Evolutionary conservation across 2,329 filamentous ascomycete genomes (phyloP), one percentile per base, ranked within the genome.

Genomic region (Aspergillus fructus): DNA sequence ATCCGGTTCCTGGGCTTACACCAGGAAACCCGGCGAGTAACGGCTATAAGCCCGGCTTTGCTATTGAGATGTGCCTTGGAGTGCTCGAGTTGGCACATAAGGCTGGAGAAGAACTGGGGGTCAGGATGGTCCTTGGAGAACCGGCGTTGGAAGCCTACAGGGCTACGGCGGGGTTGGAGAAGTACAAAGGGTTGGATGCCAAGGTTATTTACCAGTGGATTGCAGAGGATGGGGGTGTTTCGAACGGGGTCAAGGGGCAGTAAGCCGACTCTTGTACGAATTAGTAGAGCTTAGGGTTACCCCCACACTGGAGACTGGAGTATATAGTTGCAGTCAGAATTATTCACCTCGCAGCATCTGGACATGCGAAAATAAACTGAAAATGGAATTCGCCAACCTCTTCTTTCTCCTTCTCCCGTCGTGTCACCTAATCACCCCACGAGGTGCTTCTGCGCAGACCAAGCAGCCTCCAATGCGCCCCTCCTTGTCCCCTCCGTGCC

Each of bases 251-350:
- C 17, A 19, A 19, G 1, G 17, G 17, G 17, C 17, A 19, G 17
- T 19, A 19, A 19, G 17, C 17, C 17, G 17, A 19, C 17, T 19
- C 17, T 19, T 19, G 17, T 19, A 19, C 17, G 17, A 19, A 13
- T 41, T 41, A 41, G 39, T 13, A 19, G 17, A 19, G 17, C 17
- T 19, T 15, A 13, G 17, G 8, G 13, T 7, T 7, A 24, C 24
- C 39, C 52, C 37, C 17, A 77, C 50, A 78, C 73, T 19, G 17
- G 17, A 19, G 17, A 19, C 17, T 19, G 17, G 17, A 19, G 17
- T 19, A 19, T 19, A 19, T 19, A 19, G 17, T 19, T 19, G 17
- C 17, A 19, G 17, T 19, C 1, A 19, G 17, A 19, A 19, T 19
- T 19, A 19, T 19, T 2, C 17, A 19, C 17, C 17, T 19, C 17